Base-by-base conservation (phyloP, 495 filamentous ascomycete species). In the Cercophora samala region DNA sequence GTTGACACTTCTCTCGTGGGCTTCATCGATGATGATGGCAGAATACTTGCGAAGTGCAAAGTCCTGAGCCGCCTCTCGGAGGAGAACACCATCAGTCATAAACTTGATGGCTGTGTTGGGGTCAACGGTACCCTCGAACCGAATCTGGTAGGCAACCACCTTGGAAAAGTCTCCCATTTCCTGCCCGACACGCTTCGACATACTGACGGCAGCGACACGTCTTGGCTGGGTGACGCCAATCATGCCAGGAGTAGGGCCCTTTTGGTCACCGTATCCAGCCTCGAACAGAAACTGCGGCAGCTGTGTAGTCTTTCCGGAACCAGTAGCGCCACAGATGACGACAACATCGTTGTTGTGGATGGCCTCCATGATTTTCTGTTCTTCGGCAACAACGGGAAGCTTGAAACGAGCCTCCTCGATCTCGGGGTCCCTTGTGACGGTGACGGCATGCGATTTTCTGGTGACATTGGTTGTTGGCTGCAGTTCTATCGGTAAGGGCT, bases 331-430 rank as follows among this genome's bases (percentile, higher is more conserved):
- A 78, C 93, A 97, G n/a, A 99, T 88, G 19, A 99, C 90, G 0
- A 97, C 89, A 0, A 89, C 85, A 58, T 92, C 82, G 75, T 96
- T 91, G 72, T 93, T 92, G 74, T 96, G 87, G 19, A 98, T 93
- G 3, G 93, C 93, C 81, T 99, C 95, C 95, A 99, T 99, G 23
- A 99, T 96, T 70, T 90, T 93, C 72, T 98, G 95, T 73, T 99
- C 95, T 73, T 98, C 95, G 1, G 91, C 90, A 26, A 97, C 93
- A 4, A 99, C 89, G 0, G 95, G 95, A 32, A 99, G 81, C 23
- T 89, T 85, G n/a, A 93, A 79, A 46, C 95, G 89, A 9, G 86
- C 85, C 46, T 84, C 83, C 73, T 97, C 91, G 18, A 98, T 91
- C 3, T 90, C 89, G 11, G 85, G 78, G 18, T 85, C 75, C 63